A percentile compares a stretch with the other conserved stretches of the same genome.
Evolutionary conservation across 306 rosid species (phyloP).

Genomic region (Mucuna pruriens): DNA sequence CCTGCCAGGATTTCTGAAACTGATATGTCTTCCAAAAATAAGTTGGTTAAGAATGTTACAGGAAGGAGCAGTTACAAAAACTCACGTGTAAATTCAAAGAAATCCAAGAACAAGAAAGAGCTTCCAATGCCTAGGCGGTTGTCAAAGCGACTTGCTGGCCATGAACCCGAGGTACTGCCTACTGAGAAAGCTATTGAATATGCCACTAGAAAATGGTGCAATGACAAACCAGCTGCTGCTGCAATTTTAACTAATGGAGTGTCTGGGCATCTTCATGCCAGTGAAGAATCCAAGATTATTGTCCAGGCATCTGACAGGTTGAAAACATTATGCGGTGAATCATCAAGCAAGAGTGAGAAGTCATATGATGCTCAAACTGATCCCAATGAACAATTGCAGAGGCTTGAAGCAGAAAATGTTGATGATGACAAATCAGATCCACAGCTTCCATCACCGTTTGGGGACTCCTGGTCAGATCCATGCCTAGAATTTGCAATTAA

Average conservation of each 20-base stretch:
- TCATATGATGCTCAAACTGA: constrained; percentile 33
- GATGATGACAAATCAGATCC: neutral
- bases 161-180: constrained; percentile 52
- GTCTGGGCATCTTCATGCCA: constrained; percentile 17
- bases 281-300: constrained; percentile 11
- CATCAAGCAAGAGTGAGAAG: constrained; percentile 38
- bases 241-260: constrained; percentile 39
- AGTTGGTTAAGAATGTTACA: constrained; percentile 32
- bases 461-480: constrained; percentile 75
- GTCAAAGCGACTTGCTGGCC: constrained; percentile 56
- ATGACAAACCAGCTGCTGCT: constrained; percentile 36
- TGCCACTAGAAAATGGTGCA: constrained; percentile 34
- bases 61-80: constrained; percentile 45
- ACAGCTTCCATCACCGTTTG: constrained; percentile 21
- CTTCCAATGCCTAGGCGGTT: constrained; percentile 43
- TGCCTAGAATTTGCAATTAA: constrained; percentile 77
- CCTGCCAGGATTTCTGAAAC: constrained; percentile 28
- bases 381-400: constrained; percentile 42
- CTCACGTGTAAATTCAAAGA: constrained; percentile 39
- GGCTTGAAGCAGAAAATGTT: constrained; percentile 40
- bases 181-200: constrained; percentile 47
- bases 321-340: constrained; percentile 33
- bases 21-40: constrained; percentile 33
- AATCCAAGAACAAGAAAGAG: constrained; percentile 55
- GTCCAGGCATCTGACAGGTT: constrained; percentile 32